These are phyloP conservation scores for Lycium ferocissimum DNA, from an alignment of 257 asterid genomes.

Conservation along the genomic window DNA sequence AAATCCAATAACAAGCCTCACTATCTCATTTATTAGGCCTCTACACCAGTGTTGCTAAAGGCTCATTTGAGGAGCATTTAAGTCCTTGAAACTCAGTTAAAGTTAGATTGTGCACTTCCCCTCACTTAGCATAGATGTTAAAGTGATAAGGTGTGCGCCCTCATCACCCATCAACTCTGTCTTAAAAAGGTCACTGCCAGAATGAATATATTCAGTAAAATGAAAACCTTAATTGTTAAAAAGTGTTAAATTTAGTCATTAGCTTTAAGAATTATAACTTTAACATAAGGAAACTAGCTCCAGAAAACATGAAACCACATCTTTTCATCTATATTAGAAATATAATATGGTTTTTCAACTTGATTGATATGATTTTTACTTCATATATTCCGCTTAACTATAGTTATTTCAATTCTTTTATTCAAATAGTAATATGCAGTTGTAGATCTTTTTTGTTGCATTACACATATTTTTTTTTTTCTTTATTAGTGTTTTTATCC, in stretches of 20 bases:
- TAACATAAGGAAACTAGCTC: neutral
- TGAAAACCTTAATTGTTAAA: too few relatives aligned
- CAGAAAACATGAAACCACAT: neutral
- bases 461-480: neutral
- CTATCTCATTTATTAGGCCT: neutral
- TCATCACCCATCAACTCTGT: neutral
- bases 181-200: neutral
- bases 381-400: conserved; percentile 1
- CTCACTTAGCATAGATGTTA: neutral
- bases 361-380: conserved; percentile 5
- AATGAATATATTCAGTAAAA: too few relatives aligned
- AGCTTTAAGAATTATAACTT: neutral
- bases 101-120: neutral
- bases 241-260: neutral
- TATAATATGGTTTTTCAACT: conserved; percentile 6
- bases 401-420: neutral
- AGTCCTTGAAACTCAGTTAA: neutral
- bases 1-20: too few relatives aligned
- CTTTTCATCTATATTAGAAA: conserved; percentile 5
- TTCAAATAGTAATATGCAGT: neutral
- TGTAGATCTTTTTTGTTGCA: neutral
- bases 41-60: neutral
- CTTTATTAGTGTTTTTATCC: neutral
- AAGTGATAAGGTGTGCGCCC: neutral
- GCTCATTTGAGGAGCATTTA: neutral